A percentile compares a stretch with the other conserved stretches of the same genome.
Evolutionary conservation across 2,329 filamentous ascomycete species (phyloP).

Genomic region (Parafenestella ontariensis): DNA sequence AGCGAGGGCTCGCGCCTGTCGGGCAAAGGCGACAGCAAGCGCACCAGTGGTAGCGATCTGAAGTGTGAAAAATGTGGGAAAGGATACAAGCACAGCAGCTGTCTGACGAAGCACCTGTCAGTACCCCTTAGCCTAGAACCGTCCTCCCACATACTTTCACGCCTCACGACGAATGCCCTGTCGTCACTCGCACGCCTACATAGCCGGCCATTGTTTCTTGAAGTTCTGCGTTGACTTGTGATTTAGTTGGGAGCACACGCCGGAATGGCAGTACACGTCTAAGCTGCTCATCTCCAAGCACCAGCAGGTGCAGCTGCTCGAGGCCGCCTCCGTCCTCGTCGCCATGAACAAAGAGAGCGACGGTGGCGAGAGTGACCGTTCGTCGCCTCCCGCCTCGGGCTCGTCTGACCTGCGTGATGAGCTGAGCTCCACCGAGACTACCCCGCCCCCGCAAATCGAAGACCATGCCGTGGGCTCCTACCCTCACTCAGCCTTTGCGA

Average conservation of each 20-base stretch:
- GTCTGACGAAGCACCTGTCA: constrained; percentile 99
- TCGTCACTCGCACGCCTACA: constrained; percentile 21
- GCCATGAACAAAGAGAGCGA: constrained; percentile 78
- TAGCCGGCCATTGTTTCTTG: constrained; percentile 15
- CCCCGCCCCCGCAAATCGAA: constrained; percentile 82
- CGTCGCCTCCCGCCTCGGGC: constrained; percentile 81
- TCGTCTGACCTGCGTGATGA: constrained; percentile 78
- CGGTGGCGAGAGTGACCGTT: constrained; percentile 75
- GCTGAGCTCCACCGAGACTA: constrained; percentile 88
- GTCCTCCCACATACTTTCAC: constrained; percentile 54
- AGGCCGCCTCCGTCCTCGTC: constrained; percentile 94
- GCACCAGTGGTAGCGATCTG: constrained; percentile 81
- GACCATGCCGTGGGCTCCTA: constrained; percentile 62
- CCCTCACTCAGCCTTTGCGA: constrained; percentile 43
- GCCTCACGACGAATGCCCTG: constrained; percentile 50
- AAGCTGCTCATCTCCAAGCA: constrained; percentile 99
- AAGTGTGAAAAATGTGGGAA: constrained; percentile 98
- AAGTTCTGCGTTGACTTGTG: constrained; percentile 42
- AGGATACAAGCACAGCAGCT: constrained; percentile 99
- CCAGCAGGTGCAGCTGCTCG: constrained; percentile 96
- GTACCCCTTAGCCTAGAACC: constrained; percentile 66
- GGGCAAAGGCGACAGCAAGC: constrained; percentile 81
- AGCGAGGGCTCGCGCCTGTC: constrained; percentile 86
- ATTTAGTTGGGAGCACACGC: constrained; percentile 97
- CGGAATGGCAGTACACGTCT: constrained; percentile 95